Evolutionary conservation across 2,329 filamentous ascomycete genomes (phyloP), one percentile per base, ranked within the genome.

Genomic region (Helotiales sp.): DNA sequence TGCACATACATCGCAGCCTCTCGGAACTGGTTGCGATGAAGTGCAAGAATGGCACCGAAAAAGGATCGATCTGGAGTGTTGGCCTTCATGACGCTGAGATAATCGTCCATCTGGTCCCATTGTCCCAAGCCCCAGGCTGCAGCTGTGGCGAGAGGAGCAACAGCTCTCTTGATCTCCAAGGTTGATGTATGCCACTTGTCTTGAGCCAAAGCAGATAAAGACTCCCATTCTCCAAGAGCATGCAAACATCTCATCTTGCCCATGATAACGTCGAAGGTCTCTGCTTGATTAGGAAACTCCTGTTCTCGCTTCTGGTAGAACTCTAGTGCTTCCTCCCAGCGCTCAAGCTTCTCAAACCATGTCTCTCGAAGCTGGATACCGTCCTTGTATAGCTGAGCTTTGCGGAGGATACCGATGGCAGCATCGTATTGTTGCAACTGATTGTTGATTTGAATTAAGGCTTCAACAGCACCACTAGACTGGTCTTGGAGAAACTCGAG

Each of bases 171-270:
- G 58, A 97, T 88, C 61, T 98, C 95, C 5, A 89, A 83, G 4
- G 87, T 87, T 7, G 93, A 95, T 71, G 93, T 92, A 65, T 90
- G 85, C 95, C 95, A 99, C 52, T 93, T 96, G 70, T 93, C 92
- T 70, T 96, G 89, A 0, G 93, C 93, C 54, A 99, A 80, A 49
- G 86, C 87, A 0, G 93, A 96, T 15, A 99, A 80, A 3, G 91
- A 86, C 66, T 98, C 96, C 95, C 95, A 99, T 73, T 99, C 95
- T 61, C 95, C 95, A 33, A 99, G 81, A 8, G 95, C 96, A 72
- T 99, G 95, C 63, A 98, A 77, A 80, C 95, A 99, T 48, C 95
- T 87, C 95, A 99, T 99, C 76, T 99, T 99, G 65, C 95, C 95
- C 93, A 99, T 98, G 31, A 96, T 92, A 54, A 99, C 91, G 59